A percentile compares a stretch with the other conserved stretches of the same genome.
phyloP scores from a whole-genome alignment of 2,329 filamentous ascomycete genomes.

The Chrysosporium keratinophilum region DNA sequence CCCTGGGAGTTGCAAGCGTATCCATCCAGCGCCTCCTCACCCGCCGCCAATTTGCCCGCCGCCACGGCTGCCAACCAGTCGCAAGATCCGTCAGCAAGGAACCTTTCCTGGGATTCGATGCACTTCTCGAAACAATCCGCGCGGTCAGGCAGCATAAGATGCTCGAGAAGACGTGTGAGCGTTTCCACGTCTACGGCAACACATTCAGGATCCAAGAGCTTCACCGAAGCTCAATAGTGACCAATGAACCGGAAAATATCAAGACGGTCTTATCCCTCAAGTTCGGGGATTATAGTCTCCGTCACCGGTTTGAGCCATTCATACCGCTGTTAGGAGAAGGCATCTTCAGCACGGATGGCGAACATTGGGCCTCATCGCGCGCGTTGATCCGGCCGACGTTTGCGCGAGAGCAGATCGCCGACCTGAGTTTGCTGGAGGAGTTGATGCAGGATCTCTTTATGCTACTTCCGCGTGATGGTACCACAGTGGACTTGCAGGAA shows the following conservation, averaged over 20 bases:
- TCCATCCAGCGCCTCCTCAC: constrained; percentile 14
- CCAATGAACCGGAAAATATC: constrained; percentile 38
- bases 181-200: constrained; percentile 8
- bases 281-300: constrained; percentile 43
- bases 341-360: constrained; percentile 42
- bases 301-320: constrained; percentile 29
- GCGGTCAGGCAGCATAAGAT: constrained; percentile 1
- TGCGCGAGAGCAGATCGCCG: constrained; percentile 41
- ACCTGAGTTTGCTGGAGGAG: constrained; percentile 48
- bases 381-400: constrained; percentile 41
- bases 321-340: constrained; percentile 35
- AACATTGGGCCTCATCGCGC: constrained; percentile 38
- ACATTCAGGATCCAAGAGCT: constrained; percentile 7
- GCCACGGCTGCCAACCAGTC: constrained; percentile 37
- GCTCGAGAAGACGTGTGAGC: constrained; percentile 3
- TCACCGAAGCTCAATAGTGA: constrained; percentile 18
- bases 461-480: constrained; percentile 45
- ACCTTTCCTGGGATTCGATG: constrained; percentile 44
- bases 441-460: constrained; percentile 49
- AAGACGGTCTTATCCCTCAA: constrained; percentile 45
- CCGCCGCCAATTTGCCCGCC: constrained; percentile 17
- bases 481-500: constrained; percentile 48
- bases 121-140: constrained; percentile 25
- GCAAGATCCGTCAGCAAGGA: constrained; percentile 43
- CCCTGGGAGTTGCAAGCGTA: neutral